Conservation (phyloP, 768 basidiomycete genomes). For the Amanita subjunquillea region DNA sequence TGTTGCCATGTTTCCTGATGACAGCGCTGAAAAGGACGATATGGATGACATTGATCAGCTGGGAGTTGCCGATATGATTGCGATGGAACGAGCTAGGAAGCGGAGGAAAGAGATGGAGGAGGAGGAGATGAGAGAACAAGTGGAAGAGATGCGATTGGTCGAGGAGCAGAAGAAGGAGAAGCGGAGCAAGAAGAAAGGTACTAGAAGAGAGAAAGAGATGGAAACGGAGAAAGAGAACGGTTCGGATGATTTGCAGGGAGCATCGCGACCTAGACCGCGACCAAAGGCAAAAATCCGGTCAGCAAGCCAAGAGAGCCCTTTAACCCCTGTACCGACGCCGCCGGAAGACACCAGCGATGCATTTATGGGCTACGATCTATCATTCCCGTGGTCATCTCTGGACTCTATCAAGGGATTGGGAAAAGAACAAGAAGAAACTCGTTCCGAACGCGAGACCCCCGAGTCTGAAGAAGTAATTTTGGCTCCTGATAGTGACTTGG, state of each 20-base stretch:
- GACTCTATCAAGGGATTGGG: neutral
- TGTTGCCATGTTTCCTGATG: slow-evolving; percentile 75
- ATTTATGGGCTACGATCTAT: slow-evolving; percentile 1
- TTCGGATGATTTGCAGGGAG: neutral
- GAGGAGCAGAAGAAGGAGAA: slow-evolving; percentile 7
- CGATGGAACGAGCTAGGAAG: slow-evolving; percentile 44
- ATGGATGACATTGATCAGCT: slow-evolving; percentile 18
- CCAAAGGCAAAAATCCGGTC: slow-evolving; percentile 14
- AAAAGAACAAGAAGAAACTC: neutral
- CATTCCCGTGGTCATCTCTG: neutral
- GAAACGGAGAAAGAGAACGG: neutral
- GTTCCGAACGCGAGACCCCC: neutral
- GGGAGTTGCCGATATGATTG: slow-evolving; percentile 38
- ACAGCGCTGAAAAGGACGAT: slow-evolving; percentile 27
- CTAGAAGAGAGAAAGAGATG: slow-evolving; percentile 8
- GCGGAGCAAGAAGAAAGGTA: neutral
- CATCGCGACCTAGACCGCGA: slow-evolving; percentile 15
- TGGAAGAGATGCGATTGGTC: slow-evolving; percentile 8
- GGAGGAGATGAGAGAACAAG: slow-evolving; percentile 25
- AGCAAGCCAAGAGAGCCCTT: slow-evolving; percentile 4
- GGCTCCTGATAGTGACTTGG: neutral
- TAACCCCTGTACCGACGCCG: neutral
- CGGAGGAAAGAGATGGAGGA: slow-evolving; percentile 39
- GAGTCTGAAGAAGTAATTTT: neutral
- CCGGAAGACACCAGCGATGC: neutral